Base-by-base conservation (phyloP, 441 rosid species). In the Populus hybrid region DNA sequence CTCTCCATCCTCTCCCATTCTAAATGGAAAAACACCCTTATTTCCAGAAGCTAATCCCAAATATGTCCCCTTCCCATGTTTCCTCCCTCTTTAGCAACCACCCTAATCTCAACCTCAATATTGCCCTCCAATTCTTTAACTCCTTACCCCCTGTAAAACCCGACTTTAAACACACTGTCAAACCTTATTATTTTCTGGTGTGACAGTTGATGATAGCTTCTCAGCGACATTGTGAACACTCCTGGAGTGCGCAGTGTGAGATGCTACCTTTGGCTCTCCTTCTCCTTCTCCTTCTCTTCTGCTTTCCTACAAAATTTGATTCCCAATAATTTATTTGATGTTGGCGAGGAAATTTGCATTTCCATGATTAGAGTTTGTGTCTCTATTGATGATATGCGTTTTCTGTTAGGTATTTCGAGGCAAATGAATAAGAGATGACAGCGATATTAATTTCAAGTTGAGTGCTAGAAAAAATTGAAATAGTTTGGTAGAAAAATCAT, bases 71-170 rank as follows among this genome's bases (percentile, higher is more conserved):
- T 31, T 31, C 33, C 1, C 5, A 31, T 31, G 33, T 31, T 31
- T 4, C 6, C 33, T 31, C 33, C 33, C 6, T 31, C 1, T 31
- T 31, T 31, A 31, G 4, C 33, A 31, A 31, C 33, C 33, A 31
- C 6, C 6, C 5, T 31, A 31, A 31, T 4, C 33, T 31, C 33
- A 31, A 31, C 33, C 33, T 1, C 1, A 31, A 31, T 45, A 88
- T 82, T 20, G 94, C 97, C 42, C 87, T 89, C 31, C 80, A 81
- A 68, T 93, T 92, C 81, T 92, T 91, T 69, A 75, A 84, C 18
- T 90, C 90, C 86, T 73, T 92, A 73, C 85, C 88, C 4, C 81
- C 3, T 65, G 40, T 50, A 73, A 88, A 78, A 14, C 85, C 88
- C n/a, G 79, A 79, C 11, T 93, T 89, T 78, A 89, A 86, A 31